These are phyloP conservation scores for Stephania yunnanensis DNA, from an alignment of 164 flowering plant species.

Conservation along the genomic window DNA sequence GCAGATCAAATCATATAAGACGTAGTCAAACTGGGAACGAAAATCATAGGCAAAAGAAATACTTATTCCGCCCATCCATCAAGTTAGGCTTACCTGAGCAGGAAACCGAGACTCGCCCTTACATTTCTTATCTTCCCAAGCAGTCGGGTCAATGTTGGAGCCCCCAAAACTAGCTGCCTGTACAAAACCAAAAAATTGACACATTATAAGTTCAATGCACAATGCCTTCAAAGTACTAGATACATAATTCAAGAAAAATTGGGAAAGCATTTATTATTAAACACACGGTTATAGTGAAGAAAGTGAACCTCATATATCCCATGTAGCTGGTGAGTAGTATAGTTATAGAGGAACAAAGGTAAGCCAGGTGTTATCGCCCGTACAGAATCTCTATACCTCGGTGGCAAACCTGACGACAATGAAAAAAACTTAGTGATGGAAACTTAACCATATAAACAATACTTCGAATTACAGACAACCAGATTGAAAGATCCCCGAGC, in stretches of 20 bases:
- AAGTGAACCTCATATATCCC: slow-evolving; percentile 86
- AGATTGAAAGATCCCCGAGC: neutral
- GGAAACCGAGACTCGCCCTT: slow-evolving; percentile 89
- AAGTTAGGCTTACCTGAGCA: slow-evolving; percentile 65
- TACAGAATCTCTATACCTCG: slow-evolving; percentile 87
- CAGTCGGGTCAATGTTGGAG: slow-evolving; percentile 82
- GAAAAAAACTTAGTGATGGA: neutral
- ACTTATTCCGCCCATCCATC: neutral
- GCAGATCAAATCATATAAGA: neutral
- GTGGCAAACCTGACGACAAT: slow-evolving; percentile 68
- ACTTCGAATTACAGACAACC: neutral
- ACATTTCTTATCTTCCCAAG: slow-evolving; percentile 91
- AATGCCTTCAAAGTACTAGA: neutral
- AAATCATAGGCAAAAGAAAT: neutral
- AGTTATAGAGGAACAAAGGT: slow-evolving; percentile 70
- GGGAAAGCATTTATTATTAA: neutral
- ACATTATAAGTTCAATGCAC: slow-evolving; percentile 2
- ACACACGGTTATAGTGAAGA: neutral
- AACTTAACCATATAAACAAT: neutral
- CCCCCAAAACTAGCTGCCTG: slow-evolving; percentile 86
- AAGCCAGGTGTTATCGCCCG: slow-evolving; percentile 88
- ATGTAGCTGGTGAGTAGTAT: slow-evolving; percentile 92
- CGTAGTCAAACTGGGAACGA: neutral
- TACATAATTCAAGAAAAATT: neutral
- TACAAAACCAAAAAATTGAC: slow-evolving; percentile 6